Evolutionary conservation across 306 rosid genomes (phyloP).

Genomic region (Coriaria nepalensis): DNA sequence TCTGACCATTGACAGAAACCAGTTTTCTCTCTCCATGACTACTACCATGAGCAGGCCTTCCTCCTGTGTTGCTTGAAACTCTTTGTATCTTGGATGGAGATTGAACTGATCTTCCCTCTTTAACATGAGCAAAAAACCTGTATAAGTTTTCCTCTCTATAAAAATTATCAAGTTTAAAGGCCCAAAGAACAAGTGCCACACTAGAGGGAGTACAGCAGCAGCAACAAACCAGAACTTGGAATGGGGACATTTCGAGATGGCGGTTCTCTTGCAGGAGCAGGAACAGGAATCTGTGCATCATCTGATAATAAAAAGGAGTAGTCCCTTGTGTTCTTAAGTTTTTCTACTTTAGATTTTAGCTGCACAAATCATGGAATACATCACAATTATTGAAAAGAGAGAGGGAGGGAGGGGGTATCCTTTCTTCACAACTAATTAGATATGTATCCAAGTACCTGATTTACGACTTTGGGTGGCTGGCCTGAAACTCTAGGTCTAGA

Average conservation of each 20-base stretch:
- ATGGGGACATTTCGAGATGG: constrained; percentile 21
- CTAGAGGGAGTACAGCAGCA: constrained; percentile 13
- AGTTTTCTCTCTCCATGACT: constrained; percentile 30
- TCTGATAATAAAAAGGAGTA: constrained; percentile 79
- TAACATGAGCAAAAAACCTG: constrained; percentile 49
- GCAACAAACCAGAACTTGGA: constrained; percentile 42
- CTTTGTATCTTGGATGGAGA: constrained; percentile 34
- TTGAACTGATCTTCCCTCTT: constrained; percentile 50
- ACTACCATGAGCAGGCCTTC: constrained; percentile 21
- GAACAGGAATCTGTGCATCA: constrained; percentile 56
- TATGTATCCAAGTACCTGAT: constrained; percentile 39
- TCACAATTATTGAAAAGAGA: constrained; percentile 9
- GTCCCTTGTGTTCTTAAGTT: constrained; percentile 72
- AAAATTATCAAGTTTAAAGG: constrained; percentile 20
- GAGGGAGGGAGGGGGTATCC: constrained; percentile 2
- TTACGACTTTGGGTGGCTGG: constrained; percentile 31
- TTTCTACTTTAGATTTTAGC: constrained; percentile 46
- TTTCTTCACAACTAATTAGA: constrained; percentile 4
- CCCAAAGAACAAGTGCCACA: constrained; percentile 16
- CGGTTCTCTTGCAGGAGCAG: constrained; percentile 41
- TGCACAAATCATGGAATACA: constrained; percentile 26
- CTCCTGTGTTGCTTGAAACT: constrained; percentile 24
- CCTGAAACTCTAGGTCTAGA: constrained; percentile 25
- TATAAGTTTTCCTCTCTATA: constrained; percentile 39
- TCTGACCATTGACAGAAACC: constrained; percentile 28